Evolutionary conservation across 1,284 basidiomycete genomes (phyloP), one percentile per base, ranked within the genome.

Genomic region (Psilocybe mexicana): DNA sequence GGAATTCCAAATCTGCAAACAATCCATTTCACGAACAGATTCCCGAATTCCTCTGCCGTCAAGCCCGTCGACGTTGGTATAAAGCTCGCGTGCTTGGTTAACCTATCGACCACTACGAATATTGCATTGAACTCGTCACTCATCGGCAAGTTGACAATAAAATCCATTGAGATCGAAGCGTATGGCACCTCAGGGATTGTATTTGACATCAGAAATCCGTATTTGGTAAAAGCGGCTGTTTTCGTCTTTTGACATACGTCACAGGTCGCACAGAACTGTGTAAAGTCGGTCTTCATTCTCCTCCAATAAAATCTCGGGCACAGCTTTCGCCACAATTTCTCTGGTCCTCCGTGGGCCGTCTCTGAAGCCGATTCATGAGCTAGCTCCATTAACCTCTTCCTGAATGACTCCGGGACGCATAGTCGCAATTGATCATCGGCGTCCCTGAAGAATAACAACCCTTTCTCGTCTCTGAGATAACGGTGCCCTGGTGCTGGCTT

Each of bases 401-500:
- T 18, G 18, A 18, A 18, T 18, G 7, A 23, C 2, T 51, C 24
- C 0, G 67, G 67, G 0, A 68, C 63, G 30, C 67, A 68, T 0
- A 68, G 44, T 5, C 59, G 28, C 14, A 56, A 14, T 2, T 62
- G 55, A 61, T 62, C 63, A 18, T 64, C 59, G 0, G 63, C 61
- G 24, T 68, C 64, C 0, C 56, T 7, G 53, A 65, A 68, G 48
- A 65, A 68, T 1, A 68, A 44, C 0, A 68, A 42, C 18, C 18
- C 18, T 18, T 18, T 18, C 18, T 18, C 18, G 18, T 18, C 18
- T 18, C 18, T 18, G 18, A 18, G 18, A 18, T 18, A 18, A 18
- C 18, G 18, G 18, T 18, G 18, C 18, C 18, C 18, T 4, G 30
- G 4, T 33, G 30, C 18, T 18, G 18, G 18, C 18, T 18, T 18